Evolutionary conservation across 1,284 basidiomycete species (phyloP), one percentile per base, ranked within the genome.

Genomic region (Vanrija pseudolonga): DNA sequence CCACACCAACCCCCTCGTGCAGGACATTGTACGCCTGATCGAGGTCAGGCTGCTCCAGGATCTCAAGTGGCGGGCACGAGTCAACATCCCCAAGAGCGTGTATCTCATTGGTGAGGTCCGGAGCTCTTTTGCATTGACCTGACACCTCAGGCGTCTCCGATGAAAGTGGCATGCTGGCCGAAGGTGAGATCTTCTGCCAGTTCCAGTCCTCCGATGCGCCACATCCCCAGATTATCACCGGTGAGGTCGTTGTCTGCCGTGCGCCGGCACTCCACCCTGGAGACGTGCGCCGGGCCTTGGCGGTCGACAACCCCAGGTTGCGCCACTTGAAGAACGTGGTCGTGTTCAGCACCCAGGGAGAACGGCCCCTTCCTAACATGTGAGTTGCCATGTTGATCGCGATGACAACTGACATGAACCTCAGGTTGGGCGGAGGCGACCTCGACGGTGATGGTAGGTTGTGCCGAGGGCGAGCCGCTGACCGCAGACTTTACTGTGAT

Each of bases 401-500:
- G n/a, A n/a, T 61, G 48, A 61, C 49, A 11, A 11, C 32, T 26
- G 24, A 26, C 24, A 9, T 26, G 4, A 4, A 26, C 24, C 24
- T 9, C 42, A 74, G 72, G 69, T 62, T 77, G 0, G 71, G 74
- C 6, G 76, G 76, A 6, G 76, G 76, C 3, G 76, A 77, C 59
- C 64, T 76, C 4, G 76, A 76, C 50, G 74, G 76, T 19, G 69
- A 70, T 26, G 67, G 67, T 68, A 55, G 68, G 17, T n/a, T 1
- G 15, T 6, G 3, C 3, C 1, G 1, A 23, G 3, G 4, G 2
- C 0, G 11, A 6, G 0, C n/a, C 20, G n/a, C 48, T 51, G 22
- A 37, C 19, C 5, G 4, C 6, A 56, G 74, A 76, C 49, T 77
- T 67, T 50, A 76, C 75, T 6, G 47, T 77, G 9, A 76, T 76